Base-by-base conservation (phyloP, 2,329 filamentous ascomycete genomes). In the Xylariales sp. region DNA sequence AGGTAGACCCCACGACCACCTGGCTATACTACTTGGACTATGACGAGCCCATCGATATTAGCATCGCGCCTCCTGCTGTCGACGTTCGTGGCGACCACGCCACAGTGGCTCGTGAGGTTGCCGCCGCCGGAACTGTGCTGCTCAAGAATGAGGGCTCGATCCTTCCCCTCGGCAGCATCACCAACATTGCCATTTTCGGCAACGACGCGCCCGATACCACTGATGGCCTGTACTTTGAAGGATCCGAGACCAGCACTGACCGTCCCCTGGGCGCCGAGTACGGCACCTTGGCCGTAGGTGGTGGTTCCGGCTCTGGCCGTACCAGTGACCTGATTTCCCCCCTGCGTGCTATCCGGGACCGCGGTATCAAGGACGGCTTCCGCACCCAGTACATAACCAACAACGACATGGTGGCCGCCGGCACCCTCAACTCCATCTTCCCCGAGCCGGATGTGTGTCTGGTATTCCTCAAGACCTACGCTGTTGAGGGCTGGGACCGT, bases 401-500 rank as follows among this genome's bases (percentile, higher is more conserved):
- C 17, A 37, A 37, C 21, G 23, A 28, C 6, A 11, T 29, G 3
- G 13, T 37, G 8, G 15, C 33, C 1, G 16, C 16, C 3, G 16
- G 16, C 10, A 24, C 18, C 15, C 15, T 37, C 5, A 28, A 12
- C 10, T 15, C 15, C 16, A 37, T 37, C 16, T 37, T 18, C 11
- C 46, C 52, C 17, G 54, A 18, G 5, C 54, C 63, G 6, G 65
- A 85, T 52, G 60, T 83, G 13, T 85, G 82, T 37, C 49, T 74
- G 2, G 68, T 73, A 0, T 66, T 74, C 45, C 64, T 72, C 48
- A 75, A 74, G 51, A 63, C 56, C 20, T 78, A 81, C 56, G 71
- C 76, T 3, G 76, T 78, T 0, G 82, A 87, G 56, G 81, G 81
- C 1, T 78, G 66, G 47, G 62, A 78, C 40, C 62, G 69, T 44